These are phyloP conservation scores for Tephrocybe rancida DNA, from an alignment of 768 basidiomycete species.

Conservation along the genomic window DNA sequence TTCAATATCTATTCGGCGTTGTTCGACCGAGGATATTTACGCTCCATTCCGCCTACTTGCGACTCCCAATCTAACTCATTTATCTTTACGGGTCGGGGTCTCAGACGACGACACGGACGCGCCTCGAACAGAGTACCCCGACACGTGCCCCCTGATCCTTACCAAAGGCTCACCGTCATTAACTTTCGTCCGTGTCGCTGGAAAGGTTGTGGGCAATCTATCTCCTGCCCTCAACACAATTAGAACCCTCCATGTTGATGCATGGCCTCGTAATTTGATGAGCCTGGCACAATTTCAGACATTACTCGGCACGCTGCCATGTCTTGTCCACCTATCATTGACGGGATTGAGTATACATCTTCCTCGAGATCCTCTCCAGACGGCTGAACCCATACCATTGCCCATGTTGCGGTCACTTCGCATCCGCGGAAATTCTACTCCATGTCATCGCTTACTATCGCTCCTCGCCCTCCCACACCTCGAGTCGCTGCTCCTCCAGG, in stretches of 20 bases:
- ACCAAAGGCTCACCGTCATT: constrained; percentile 32
- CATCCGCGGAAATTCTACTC: constrained; percentile 36
- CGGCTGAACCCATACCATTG: constrained; percentile 30
- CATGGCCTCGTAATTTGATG: constrained; percentile 36
- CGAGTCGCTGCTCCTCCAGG: constrained; percentile 35
- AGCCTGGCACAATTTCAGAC: constrained; percentile 35
- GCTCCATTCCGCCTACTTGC: constrained; percentile 24
- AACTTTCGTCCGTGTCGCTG: constrained; percentile 43
- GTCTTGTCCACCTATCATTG: constrained; percentile 43
- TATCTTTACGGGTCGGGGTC: constrained; percentile 38
- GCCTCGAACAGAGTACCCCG: constrained; percentile 31
- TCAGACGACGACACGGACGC: constrained; percentile 23
- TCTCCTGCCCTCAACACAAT: constrained; percentile 37
- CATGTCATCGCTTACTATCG: constrained; percentile 35
- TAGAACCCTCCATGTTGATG: constrained; percentile 47
- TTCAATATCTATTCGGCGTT: constrained; percentile 28
- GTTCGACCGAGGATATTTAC: constrained; percentile 27
- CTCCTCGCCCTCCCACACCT: constrained; percentile 37
- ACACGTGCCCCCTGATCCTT: constrained; percentile 32
- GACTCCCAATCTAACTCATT: constrained; percentile 37
- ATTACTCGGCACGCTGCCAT: constrained; percentile 34
- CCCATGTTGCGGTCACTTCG: constrained; percentile 41
- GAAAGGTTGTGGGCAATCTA: constrained; percentile 39
- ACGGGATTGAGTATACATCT: constrained; percentile 38
- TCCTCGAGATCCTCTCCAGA: constrained; percentile 31